Conservation (phyloP, 2,329 filamentous ascomycete species). For the Apiospora arundinis region DNA sequence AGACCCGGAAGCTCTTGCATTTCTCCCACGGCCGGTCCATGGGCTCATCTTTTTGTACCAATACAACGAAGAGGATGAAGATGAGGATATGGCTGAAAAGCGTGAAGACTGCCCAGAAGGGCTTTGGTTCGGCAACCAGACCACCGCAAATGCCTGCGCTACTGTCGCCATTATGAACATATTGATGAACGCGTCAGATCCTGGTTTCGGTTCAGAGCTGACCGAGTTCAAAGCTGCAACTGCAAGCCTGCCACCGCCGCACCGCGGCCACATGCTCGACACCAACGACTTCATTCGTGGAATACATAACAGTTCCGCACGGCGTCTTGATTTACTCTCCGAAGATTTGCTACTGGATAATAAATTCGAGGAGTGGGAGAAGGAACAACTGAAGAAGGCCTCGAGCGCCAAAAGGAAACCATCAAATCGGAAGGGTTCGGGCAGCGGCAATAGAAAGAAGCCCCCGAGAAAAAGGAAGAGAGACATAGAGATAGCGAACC, state of each 20-base stretch:
- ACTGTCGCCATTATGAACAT: conserved; percentile 95
- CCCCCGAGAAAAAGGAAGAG: conserved; percentile 48
- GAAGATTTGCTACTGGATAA: conserved; percentile 71
- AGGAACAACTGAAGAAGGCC: conserved; percentile 44
- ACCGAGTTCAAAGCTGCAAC: conserved; percentile 77
- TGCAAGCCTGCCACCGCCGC: conserved; percentile 68
- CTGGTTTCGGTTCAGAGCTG: conserved; percentile 75
- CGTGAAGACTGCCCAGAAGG: conserved; percentile 61
- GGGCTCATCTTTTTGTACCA: conserved; percentile 91
- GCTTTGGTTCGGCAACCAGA: conserved; percentile 97
- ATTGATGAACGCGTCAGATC: conserved; percentile 77
- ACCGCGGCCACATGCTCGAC: conserved; percentile 78
- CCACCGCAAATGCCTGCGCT: conserved; percentile 83
- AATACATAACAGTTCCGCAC: conserved; percentile 87
- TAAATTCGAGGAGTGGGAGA: conserved; percentile 52
- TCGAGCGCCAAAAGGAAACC: conserved; percentile 40
- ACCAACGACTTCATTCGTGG: conserved; percentile 77
- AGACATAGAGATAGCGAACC: conserved; percentile 71
- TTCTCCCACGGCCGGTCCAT: conserved; percentile 75
- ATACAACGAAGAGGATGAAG: conserved; percentile 62
- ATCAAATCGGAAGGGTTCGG: not conserved
- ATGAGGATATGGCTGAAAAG: conserved; percentile 59
- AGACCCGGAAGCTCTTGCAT: conserved; percentile 68
- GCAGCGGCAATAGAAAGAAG: conserved; percentile 39
- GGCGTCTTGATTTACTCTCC: conserved; percentile 77